These are phyloP conservation scores for Penicillium sp. DNA, from an alignment of 2,329 filamentous ascomycete genomes.

Conservation along the genomic window DNA sequence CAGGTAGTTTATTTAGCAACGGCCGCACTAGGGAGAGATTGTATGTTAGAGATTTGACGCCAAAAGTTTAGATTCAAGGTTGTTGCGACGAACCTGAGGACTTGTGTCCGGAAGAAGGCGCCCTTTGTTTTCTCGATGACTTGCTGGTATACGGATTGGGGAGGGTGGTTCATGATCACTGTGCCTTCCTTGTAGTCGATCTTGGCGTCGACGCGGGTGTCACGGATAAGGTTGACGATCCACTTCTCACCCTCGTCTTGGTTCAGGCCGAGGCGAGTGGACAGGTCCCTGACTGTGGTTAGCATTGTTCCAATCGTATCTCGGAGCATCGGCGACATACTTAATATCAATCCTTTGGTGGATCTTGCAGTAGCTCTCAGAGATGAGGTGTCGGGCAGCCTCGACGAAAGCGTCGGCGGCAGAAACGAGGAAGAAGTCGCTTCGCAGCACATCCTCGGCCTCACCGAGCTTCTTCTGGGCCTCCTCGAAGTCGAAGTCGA, in stretches of 20 bases:
- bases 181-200: slow-evolving; percentile 99
- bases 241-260: slow-evolving; percentile 99
- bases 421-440: slow-evolving; percentile 92
- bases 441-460: slow-evolving; percentile 87
- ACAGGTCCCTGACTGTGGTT: slow-evolving; percentile 69
- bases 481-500: slow-evolving; percentile 97
- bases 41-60: slow-evolving; percentile 6
- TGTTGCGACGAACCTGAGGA: slow-evolving; percentile 64
- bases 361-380: slow-evolving; percentile 99
- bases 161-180: slow-evolving; percentile 98
- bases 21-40: slow-evolving; percentile 44
- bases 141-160: slow-evolving; percentile 98
- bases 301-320: not conserved
- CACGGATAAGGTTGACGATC: slow-evolving; percentile 99
- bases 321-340: slow-evolving; percentile 48
- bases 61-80: not conserved
- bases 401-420: slow-evolving; percentile 90
- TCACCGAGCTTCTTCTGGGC: slow-evolving; percentile 84
- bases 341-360: slow-evolving; percentile 98
- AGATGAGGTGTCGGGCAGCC: slow-evolving; percentile 92
- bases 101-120: slow-evolving; percentile 97
- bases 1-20: slow-evolving; percentile 53
- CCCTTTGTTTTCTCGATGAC: slow-evolving; percentile 99
- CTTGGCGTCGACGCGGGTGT: slow-evolving; percentile 97
- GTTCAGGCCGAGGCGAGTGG: slow-evolving; percentile 85